These are phyloP conservation scores for Chalciporus chontae DNA, from an alignment of 768 basidiomycete genomes.

Conservation along the genomic window DNA sequence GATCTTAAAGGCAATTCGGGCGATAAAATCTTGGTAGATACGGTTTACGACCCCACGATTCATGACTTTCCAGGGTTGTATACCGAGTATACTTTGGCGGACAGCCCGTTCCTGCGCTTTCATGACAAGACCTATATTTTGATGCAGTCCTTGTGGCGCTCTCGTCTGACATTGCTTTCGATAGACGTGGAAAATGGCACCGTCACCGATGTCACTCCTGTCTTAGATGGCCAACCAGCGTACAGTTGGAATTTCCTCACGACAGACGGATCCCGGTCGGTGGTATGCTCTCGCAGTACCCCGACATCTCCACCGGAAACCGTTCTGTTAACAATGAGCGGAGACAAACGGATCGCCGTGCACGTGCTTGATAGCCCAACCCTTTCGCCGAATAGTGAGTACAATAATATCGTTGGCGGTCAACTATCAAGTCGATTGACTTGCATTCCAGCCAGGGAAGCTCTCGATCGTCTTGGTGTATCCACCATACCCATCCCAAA, in stretches of 20 bases:
- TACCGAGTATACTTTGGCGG: constrained; percentile 44
- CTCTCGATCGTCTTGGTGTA: constrained; percentile 39
- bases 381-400: constrained; percentile 40
- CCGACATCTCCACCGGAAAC: constrained; percentile 46
- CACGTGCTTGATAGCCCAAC: constrained; percentile 41
- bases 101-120: constrained; percentile 38
- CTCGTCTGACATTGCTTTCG: constrained; percentile 47
- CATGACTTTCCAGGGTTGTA: constrained; percentile 63
- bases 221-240: constrained; percentile 15
- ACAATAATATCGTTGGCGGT: neutral
- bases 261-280: constrained; percentile 39
- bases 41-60: constrained; percentile 36
- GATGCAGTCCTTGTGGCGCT: constrained; percentile 52
- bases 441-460: constrained; percentile 36
- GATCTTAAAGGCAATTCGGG: constrained; percentile 27
- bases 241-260: constrained; percentile 55
- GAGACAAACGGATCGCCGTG: constrained; percentile 26
- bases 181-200: constrained; percentile 41
- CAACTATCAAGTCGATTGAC: neutral
- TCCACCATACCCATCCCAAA: constrained; percentile 49
- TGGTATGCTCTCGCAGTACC: constrained; percentile 51
- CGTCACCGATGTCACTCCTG: constrained; percentile 32
- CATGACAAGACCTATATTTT: constrained; percentile 21
- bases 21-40: constrained; percentile 36
- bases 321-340: constrained; percentile 40